phyloP scores from a whole-genome alignment of 2,329 filamentous ascomycete genomes.

The Botrytis porri region DNA sequence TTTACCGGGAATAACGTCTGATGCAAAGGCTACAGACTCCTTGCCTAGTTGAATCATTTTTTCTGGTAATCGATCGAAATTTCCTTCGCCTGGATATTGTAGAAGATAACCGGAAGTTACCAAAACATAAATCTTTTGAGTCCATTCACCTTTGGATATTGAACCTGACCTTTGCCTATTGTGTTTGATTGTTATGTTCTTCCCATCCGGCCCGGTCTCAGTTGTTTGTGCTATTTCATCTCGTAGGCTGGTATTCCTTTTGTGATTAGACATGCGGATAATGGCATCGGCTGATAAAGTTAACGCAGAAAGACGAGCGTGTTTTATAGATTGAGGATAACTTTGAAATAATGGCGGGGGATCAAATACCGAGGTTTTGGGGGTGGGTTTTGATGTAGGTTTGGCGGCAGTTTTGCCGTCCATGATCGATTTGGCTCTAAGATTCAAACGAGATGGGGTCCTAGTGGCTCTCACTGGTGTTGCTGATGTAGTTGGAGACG shows the following conservation, averaged over 20 bases:
- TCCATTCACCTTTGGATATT: conserved; percentile 56
- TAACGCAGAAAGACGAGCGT: conserved; percentile 67
- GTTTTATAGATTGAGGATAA: conserved; percentile 77
- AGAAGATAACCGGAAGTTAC: conserved; percentile 67
- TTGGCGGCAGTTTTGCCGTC: conserved; percentile 26
- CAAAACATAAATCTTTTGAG: conserved; percentile 69
- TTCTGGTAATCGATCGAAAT: conserved; percentile 70
- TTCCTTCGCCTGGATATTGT: conserved; percentile 70
- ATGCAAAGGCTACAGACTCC: conserved; percentile 75
- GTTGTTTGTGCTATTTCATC: conserved; percentile 39
- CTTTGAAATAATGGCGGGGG: conserved; percentile 81
- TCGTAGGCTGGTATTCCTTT: conserved; percentile 46
- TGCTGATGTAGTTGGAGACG: conserved; percentile 24
- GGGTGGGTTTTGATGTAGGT: conserved; percentile 22
- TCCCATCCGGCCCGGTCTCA: conserved; percentile 26
- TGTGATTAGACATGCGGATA: conserved; percentile 54
- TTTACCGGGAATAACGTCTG: conserved; percentile 73
- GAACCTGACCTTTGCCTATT: conserved; percentile 38
- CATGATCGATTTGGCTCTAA: conserved; percentile 30
- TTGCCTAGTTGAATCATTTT: conserved; percentile 69
- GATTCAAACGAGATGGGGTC: conserved; percentile 30
- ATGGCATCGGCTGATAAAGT: conserved; percentile 67
- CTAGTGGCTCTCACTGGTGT: conserved; percentile 21
- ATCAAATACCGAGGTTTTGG: conserved; percentile 49
- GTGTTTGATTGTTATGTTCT: conserved; percentile 44